Evolutionary conservation across 108 stramenopile species (phyloP), one percentile per base, ranked within the genome.

Genomic region (Aurantiochytrium sp.): DNA sequence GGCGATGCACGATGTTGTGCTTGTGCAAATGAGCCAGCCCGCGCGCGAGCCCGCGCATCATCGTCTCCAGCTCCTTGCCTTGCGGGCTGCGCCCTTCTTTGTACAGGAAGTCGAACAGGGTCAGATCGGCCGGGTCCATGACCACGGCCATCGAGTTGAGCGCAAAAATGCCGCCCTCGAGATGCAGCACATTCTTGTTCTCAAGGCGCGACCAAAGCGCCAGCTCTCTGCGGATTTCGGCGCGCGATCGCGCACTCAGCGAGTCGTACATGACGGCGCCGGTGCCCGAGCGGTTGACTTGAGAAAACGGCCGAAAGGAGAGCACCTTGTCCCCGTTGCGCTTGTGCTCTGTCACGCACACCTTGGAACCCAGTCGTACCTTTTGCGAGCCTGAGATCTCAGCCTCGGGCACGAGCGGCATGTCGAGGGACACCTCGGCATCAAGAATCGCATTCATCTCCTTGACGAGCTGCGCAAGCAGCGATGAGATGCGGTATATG

Each of bases 1-100:
- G 97, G 12, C 98, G 95, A 90, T 99, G 98, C 85, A 98, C 97
- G 24, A 99, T 96, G 55, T 94, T 92, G 45, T 95, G 91, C 3
- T 92, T 87, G 88, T 99, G 98, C 89, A 99, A 94, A 92, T 96
- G 97, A n/a, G 89, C 55, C 48, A 97, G 94, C 30, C 97, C 97
- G 31, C 95, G 90, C 54, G 97, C 86, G 8, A 98, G 87, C 81
- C 97, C 97, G 21, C 88, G 55, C 93, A 95, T 93, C 69, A 95
- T 81, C 39, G 73, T 24, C 45, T 81, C 73, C n/a, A 48, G 42
- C 30, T 81, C 42, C 45, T 81, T 81, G 39, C 42, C 42, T 48
- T 48, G 24, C 39, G 45, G 39, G 2, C 6, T 17, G 1, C 17
- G 45, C 1, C 45, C 73, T 24, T 81, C 73, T 81, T 81, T 81